Base-by-base conservation (phyloP, 2,329 filamentous ascomycete species). In the Ceratocystis albifundus region DNA sequence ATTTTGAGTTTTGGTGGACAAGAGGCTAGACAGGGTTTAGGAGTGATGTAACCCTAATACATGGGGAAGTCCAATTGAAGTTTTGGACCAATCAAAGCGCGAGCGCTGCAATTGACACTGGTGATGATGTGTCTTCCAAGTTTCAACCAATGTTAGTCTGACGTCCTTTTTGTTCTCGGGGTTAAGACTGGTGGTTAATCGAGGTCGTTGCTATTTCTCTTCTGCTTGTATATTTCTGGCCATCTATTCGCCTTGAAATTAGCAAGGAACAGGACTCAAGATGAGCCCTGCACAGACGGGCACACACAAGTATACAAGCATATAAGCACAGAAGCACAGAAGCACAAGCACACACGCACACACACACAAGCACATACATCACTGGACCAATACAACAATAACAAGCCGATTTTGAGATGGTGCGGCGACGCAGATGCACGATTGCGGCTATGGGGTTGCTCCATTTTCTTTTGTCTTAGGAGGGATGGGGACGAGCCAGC, bases 161-260 rank as follows among this genome's bases (percentile, higher is more conserved):
- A 25, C 17, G 15, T 5, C 12, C 20, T 25, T 5, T 20, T 20
- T 8, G 7, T 53, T n/a, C 1, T 8, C 10, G 12, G 2, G 2
- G 8, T 30, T 15, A 6, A 55, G 22, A 12, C 22, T 5, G n/a
- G 12, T 25, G 7, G 20, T 20, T 8, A 4, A 30, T 28, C 22
- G 25, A 20, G 20, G n/a, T 3, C 17, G 17, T 55, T 30, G 20
- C 25, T 32, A 17, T 57, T 57, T 0, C 10, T 57, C n/a, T 57
- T 25, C 4, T 57, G 53, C 53, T 30, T 32, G 3, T 32, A 57
- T 57, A 57, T 57, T 57, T 57, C 53, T 57, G 53, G 28, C 53
- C 25, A 57, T 32, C 53, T 57, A n/a, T 12, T 22, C 12, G n/a
- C 22, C 53, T 57, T 32, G 22, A 57, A 7, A 30, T 41, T 41